Conservation (phyloP, 2,329 filamentous ascomycete species). For the Trichoderma hamatum region DNA sequence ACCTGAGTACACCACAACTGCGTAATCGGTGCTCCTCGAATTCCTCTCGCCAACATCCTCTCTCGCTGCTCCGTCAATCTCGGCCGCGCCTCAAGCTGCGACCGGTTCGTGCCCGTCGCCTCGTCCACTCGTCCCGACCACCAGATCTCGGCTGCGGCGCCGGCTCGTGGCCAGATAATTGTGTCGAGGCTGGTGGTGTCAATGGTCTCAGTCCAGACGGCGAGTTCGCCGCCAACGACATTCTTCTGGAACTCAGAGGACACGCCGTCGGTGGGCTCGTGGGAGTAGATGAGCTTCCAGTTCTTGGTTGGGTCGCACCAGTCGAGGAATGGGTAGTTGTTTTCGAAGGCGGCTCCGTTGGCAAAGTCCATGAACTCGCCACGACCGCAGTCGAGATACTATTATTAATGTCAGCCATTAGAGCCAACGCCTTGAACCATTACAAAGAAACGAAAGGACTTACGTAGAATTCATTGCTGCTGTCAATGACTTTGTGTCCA, state of each 20-base stretch:
- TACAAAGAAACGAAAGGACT: constrained; percentile 33
- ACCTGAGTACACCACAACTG: constrained; percentile 27
- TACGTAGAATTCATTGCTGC: constrained; percentile 78
- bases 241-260: constrained; percentile 63
- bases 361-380: constrained; percentile 77
- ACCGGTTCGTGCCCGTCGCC: constrained; percentile 65
- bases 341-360: constrained; percentile 52
- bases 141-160: constrained; percentile 75
- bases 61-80: constrained; percentile 76
- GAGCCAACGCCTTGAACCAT: not conserved
- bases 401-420: not conserved
- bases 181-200: constrained; percentile 74
- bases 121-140: constrained; percentile 74
- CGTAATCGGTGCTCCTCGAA: constrained; percentile 61
- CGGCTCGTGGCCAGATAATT: constrained; percentile 76
- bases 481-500: constrained; percentile 73
- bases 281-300: constrained; percentile 80
- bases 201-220: constrained; percentile 78
- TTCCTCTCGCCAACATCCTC: constrained; percentile 69
- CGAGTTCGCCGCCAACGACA: constrained; percentile 79
- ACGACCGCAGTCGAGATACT: constrained; percentile 83
- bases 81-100: constrained; percentile 69
- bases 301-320: constrained; percentile 81
- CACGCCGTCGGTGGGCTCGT: constrained; percentile 71
- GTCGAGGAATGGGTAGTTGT: constrained; percentile 70